Conservation (phyloP, 2,329 filamentous ascomycete genomes). For the Beauveria medogensis region DNA sequence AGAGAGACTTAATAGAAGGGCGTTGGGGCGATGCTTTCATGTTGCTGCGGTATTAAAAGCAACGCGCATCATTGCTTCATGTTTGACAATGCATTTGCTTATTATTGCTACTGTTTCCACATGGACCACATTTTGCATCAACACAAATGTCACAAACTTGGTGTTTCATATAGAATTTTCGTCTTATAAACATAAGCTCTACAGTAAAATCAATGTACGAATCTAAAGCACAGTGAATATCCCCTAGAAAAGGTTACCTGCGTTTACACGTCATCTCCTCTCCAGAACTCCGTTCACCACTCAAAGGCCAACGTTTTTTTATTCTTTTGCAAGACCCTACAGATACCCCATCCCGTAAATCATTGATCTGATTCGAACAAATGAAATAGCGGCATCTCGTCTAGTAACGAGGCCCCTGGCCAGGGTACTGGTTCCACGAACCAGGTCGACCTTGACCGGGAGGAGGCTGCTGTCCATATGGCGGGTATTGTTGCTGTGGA, state of each 20-base stretch:
- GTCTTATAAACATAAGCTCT: background rate
- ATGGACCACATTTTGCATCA: background rate
- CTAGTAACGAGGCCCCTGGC: conserved; percentile 28
- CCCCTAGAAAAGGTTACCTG: background rate
- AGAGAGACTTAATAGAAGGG: background rate
- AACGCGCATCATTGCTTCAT: background rate
- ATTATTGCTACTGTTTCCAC: background rate
- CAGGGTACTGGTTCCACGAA: conserved; percentile 31
- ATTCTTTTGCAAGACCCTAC: background rate
- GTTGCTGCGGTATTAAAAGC: background rate
- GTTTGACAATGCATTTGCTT: background rate
- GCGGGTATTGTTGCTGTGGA: conserved; percentile 18
- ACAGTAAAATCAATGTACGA: background rate
- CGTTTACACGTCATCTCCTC: background rate
- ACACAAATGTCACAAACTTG: background rate
- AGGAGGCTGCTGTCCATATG: conserved; percentile 18
- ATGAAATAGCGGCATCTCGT: background rate
- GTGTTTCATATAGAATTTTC: background rate
- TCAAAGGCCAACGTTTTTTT: too few relatives aligned
- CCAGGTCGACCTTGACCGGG: conserved; percentile 18
- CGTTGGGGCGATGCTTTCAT: background rate
- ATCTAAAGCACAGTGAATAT: background rate
- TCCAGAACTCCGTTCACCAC: background rate
- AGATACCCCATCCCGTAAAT: background rate
- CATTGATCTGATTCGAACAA: background rate